phyloP scores from a whole-genome alignment of 169 alveolate species.

The Hepatocystis sp. region DNA sequence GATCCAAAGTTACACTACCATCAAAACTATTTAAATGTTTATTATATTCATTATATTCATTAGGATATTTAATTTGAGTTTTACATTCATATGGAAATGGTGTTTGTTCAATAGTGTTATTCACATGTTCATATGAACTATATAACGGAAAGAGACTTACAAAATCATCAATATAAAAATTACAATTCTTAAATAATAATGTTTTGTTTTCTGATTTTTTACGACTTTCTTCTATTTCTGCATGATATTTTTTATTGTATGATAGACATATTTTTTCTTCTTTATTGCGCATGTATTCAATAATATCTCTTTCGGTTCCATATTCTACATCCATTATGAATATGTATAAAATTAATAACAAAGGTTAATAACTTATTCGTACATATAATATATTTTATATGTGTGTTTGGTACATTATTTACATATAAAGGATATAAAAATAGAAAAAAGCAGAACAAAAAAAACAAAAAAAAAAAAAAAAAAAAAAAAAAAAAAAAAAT shows the following conservation, averaged over 20 bases:
- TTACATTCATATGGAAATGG: no score
- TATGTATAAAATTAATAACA: slow-evolving; percentile 13
- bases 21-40: no score
- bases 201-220: slow-evolving; percentile 4
- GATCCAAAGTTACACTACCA: no score
- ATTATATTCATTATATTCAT: no score
- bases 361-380: neutral
- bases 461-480: slow-evolving; percentile 2
- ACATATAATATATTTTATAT: neutral
- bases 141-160: slow-evolving; percentile 32
- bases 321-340: slow-evolving; percentile 50
- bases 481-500: neutral
- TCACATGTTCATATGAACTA: slow-evolving; percentile 8
- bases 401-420: neutral
- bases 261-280: slow-evolving; percentile 34
- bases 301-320: slow-evolving; percentile 35
- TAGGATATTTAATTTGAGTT: no score
- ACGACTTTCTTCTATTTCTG: slow-evolving; percentile 37
- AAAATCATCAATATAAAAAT: slow-evolving; percentile 73
- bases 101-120: no score
- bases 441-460: neutral
- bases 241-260: slow-evolving; percentile 46
- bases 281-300: slow-evolving; percentile 19
- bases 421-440: neutral
- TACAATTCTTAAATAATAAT: slow-evolving; percentile 28